A percentile compares a stretch with the other conserved stretches of the same genome.
phyloP scores from a whole-genome alignment of 179 eudicot species.

The Beta corolliflora region DNA sequence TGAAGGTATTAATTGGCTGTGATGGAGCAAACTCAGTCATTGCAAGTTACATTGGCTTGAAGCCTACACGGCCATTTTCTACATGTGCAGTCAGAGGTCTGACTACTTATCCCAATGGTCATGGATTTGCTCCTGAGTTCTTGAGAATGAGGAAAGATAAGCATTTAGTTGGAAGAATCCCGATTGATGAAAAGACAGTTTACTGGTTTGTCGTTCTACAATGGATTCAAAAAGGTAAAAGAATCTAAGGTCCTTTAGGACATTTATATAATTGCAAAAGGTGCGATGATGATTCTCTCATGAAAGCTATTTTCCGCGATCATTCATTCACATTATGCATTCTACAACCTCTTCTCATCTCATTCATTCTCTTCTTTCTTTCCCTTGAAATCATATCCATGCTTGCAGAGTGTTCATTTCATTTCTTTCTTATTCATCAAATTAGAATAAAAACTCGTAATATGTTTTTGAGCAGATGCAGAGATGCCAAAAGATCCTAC shows the following conservation, averaged over 20 bases:
- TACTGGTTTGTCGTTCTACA: conserved; percentile 42
- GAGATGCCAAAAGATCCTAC: conserved; percentile 34
- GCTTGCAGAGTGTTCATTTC: not conserved
- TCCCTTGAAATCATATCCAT: not conserved
- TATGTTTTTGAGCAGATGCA: conserved; percentile 30
- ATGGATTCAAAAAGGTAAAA: conserved; percentile 21
- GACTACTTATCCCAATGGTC: conserved; percentile 52
- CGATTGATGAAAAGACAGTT: conserved; percentile 45
- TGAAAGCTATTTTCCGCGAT: too few species aligned
- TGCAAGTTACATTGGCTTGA: conserved; percentile 43
- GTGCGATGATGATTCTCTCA: too few species aligned
- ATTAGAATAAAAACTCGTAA: not conserved
- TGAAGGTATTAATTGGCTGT: conserved; percentile 57
- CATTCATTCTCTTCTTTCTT: not conserved
- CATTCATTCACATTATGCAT: not conserved
- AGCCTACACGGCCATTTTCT: conserved; percentile 36
- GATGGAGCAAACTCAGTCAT: conserved; percentile 56
- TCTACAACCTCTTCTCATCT: not conserved
- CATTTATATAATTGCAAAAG: too few species aligned
- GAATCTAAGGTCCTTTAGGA: too few species aligned
- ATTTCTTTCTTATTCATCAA: not conserved
- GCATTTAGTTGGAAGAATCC: conserved; percentile 41
- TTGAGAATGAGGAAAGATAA: conserved; percentile 34
- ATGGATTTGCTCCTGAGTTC: conserved; percentile 40
- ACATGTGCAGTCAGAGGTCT: conserved; percentile 41